Evolutionary conservation across 768 basidiomycete species (phyloP).

Genomic region (Serendipita indica): DNA sequence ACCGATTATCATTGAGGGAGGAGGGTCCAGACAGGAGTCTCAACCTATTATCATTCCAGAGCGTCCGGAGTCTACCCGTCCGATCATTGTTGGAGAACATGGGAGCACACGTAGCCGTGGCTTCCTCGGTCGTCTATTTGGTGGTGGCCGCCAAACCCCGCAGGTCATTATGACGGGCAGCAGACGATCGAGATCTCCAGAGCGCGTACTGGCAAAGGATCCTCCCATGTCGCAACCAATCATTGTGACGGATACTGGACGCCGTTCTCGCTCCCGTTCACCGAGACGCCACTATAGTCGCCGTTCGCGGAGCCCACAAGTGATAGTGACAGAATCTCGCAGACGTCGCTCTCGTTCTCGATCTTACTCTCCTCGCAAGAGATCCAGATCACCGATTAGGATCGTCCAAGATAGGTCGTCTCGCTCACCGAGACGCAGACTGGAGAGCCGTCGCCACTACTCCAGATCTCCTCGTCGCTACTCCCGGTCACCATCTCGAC

Average conservation of each 20-base stretch:
- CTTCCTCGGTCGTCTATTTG: not conserved
- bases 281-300: not conserved
- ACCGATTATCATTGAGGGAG: not conserved
- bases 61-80: not conserved
- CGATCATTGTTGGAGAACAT: not conserved
- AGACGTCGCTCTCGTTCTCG: constrained; percentile 17
- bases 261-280: not conserved
- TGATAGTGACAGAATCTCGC: constrained; percentile 9
- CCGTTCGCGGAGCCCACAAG: not conserved
- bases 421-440: too few relatives aligned
- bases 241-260: not conserved
- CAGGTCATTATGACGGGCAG: not conserved
- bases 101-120: not conserved
- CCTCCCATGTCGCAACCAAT: not conserved
- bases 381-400: constrained; percentile 7
- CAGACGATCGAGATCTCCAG: not conserved
- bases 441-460: not conserved
- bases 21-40: not conserved
- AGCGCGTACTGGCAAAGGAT: not conserved
- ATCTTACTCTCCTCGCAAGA: constrained; percentile 17
- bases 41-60: too few relatives aligned
- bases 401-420: too few relatives aligned
- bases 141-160: not conserved
- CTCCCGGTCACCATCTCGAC: not conserved
- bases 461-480: not conserved